Base-by-base conservation (phyloP, 176 grass and related monocot species). In the Tillandsia leiboldiana region DNA sequence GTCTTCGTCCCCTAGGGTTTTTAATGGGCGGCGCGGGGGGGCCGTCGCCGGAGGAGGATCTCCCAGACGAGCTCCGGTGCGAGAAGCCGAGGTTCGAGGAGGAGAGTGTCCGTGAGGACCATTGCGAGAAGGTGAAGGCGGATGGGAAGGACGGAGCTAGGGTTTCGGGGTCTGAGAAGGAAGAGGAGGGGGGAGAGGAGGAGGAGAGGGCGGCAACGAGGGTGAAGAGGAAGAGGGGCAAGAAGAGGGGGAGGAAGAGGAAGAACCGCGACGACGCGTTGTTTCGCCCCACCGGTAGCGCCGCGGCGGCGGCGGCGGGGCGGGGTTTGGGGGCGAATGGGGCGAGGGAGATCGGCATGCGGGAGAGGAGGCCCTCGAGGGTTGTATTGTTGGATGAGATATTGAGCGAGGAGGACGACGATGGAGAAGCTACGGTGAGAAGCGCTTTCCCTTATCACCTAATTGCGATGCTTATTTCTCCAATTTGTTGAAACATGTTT, bases 221-320 rank as follows among this genome's bases (percentile, higher is more conserved):
- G 6, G 51, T 67, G 57, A 51, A 65, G 73, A 57, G 18, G 17
- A 66, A 42, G 51, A 49, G 65, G 57, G 12, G 18, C 1, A 77
- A 49, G 50, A 68, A 52, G 63, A 69, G 65, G 57, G 12, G 18
- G 2, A 77, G 58, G 50, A 68, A 52, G 63, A 69, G 26, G 42
- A 68, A 69, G 48, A 67, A 53, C 47, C 61, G 75, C 64, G 15
- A 13, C 22, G 26, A 54, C 67, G 27, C 47, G 24, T 51, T 3
- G 33, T 42, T 42, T 42, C 33, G 33, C 33, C 33, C 33, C 12
- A 8, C 12, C n/a, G 69, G 65, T 49, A 77, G 50, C 3, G 49
- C 63, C 56, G 64, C 50, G 11, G 8, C 1, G 49, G 49, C 64
- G 20, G 61, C 7, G 47, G 73, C 29, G 5, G 33, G 52, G 51